Evolutionary conservation across 1,284 basidiomycete genomes (phyloP), one percentile per base, ranked within the genome.

Genomic region (Irpex rosettiformis): DNA sequence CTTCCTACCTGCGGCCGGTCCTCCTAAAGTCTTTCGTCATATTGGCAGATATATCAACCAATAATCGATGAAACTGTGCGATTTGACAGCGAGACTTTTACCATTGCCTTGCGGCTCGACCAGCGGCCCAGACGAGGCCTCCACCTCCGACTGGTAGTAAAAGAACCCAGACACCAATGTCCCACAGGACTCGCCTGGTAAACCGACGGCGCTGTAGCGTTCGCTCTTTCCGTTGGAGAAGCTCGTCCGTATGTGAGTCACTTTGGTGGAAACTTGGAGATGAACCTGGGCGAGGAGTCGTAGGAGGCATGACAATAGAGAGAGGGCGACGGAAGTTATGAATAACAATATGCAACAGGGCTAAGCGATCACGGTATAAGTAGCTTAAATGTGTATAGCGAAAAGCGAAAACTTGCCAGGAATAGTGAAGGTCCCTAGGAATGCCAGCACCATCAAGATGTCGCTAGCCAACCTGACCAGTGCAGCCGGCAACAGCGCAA

Each of bases 211-310:
- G 78, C 69, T 93, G 90, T 57, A 93, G 72, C 29, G 82, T 81
- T 53, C 81, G 77, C 70, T 93, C 90, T 73, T 93, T 93, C 61
- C 88, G 79, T 64, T 87, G 80, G 43, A 93, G 74, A 25, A 93
- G 79, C 54, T 85, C 82, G 65, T 90, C 86, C 52, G 75, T 67
- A 54, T 66, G 60, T 30, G 71, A 67, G 43, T 72, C 65, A 55
- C 69, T 69, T 65, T 59, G 42, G 60, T 60, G 33, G 67, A 66
- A 40, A 40, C 33, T 40, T 1, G 33, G 66, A 5, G 69, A 69
- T n/a, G 65, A 75, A 52, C 66, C 68, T 18, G 78, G 75, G 1
- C 48, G 48, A 2, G 48, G 48, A 13, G 48, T 51, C 3, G 85
- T 54, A 18, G 52, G 30, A 10, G 57, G 83, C 16, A 89, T 75